Percentiles rank a stretch among this genome's conserved stretches.
Evolutionary conservation across 2,329 filamentous ascomycete genomes (phyloP).

Genomic region (Elsinoe ampelina): DNA sequence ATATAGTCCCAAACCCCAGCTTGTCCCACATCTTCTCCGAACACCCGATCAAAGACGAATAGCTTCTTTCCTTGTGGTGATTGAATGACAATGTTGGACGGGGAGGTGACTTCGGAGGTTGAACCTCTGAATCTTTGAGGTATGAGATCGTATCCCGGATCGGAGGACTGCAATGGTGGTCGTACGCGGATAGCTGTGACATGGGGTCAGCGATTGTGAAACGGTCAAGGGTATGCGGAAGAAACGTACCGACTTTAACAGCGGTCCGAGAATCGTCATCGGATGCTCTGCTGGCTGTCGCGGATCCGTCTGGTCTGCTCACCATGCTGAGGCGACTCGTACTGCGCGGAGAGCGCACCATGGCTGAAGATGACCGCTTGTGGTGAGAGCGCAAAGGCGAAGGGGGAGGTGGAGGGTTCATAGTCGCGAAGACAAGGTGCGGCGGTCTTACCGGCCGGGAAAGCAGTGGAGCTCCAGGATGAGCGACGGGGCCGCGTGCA

Average conservation of each 20-base stretch:
- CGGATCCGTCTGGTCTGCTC: slow-evolving; percentile 34
- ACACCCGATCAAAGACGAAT: slow-evolving; percentile 95
- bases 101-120: slow-evolving; percentile 80
- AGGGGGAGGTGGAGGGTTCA: slow-evolving; percentile 11
- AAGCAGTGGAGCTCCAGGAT: not conserved
- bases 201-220: slow-evolving; percentile 11
- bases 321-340: slow-evolving; percentile 78
- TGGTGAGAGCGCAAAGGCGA: slow-evolving; percentile 7
- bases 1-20: slow-evolving; percentile 93
- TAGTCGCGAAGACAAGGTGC: not conserved
- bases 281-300: slow-evolving; percentile 58
- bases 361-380: slow-evolving; percentile 7
- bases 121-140: slow-evolving; percentile 90
- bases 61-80: slow-evolving; percentile 86
- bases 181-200: slow-evolving; percentile 77
- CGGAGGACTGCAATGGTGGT: slow-evolving; percentile 69
- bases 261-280: slow-evolving; percentile 86
- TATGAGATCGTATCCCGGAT: slow-evolving; percentile 90
- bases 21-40: slow-evolving; percentile 71
- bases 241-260: slow-evolving; percentile 84
- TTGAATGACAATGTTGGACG: slow-evolving; percentile 80
- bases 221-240: slow-evolving; percentile 16
- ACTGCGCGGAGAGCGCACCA: slow-evolving; percentile 35
- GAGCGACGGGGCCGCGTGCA: not conserved
- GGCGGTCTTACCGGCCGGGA: slow-evolving; percentile 1